Evolutionary conservation across 345 rosid species (phyloP), one percentile per base, ranked within the genome.

Genomic region (Hibiscus mutabilis): DNA sequence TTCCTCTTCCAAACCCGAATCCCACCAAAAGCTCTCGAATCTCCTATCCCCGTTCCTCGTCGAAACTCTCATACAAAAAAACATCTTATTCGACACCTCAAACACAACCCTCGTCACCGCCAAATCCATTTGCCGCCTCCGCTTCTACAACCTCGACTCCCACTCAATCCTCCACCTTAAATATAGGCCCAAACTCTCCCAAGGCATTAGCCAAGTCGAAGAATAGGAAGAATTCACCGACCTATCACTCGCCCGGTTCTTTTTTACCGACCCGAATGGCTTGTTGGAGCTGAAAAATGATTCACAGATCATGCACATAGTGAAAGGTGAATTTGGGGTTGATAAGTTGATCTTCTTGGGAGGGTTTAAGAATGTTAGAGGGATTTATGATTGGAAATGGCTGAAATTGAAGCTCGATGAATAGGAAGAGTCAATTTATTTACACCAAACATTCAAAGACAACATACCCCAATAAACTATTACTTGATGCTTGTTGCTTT

Each of bases 321-420:
- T 89, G 19, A 82, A 53, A 60, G 81, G 81, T 16, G 88, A 83
- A 42, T 87, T 72, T 63, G 85, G 81, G 24, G 79, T 73, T 33
- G 73, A 73, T 46, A 83, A 71, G 5, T 77, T 86, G 60, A 74
- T 82, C 13, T 83, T 86, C 70, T 72, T 89, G 35, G 91, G 88
- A 11, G 86, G 88, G 76, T 89, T 89, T 60, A 80, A 80, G 77
- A 89, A 89, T 75, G 81, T 85, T 71, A 79, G 91, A 69, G 86
- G 81, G 10, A 85, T 87, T 14, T 87, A 84, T 69, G 83, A 82
- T 7, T 87, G 91, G 91, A 80, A 66, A 76, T 88, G 87, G 51
- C 63, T 85, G 79, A 87, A 81, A 66, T 47, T 89, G 79, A 90
- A 89, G 79, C 68, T 89, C 33, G 91, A 89, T 63, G 94, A 85